Evolutionary conservation across 75 land plant genomes (phyloP), one percentile per base, ranked within the genome.

Genomic region (Azolla pinnata): DNA sequence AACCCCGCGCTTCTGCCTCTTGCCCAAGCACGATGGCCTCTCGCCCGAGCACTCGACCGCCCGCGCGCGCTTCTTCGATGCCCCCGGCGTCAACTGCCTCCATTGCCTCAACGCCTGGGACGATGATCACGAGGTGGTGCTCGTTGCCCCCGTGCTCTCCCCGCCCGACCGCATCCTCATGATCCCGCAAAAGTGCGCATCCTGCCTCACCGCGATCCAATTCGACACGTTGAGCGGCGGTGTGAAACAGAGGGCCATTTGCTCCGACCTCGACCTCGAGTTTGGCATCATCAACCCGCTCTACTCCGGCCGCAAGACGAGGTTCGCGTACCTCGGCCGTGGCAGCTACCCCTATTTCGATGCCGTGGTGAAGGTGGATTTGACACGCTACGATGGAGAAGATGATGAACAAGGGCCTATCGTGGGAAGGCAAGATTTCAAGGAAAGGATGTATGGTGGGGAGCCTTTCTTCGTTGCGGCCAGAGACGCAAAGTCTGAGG

Each of bases 51-150:
- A n/a, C n/a, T n/a, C n/a, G n/a, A n/a, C n/a, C n/a, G n/a, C n/a
- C n/a, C n/a, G n/a, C n/a, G n/a, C n/a, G n/a, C n/a, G n/a, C n/a
- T n/a, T n/a, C n/a, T 65, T 87, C 31, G 83, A 91, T 0, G 77
- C 73, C 1, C 80, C 85, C 0, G 86, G 82, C 31, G 75, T 73
- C 63, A 80, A 79, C 60, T 66, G 68, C 20, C 62, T 82, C 25
- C 97, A 91, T 44, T 58, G 67, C 12, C 28, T 81, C 23, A 92
- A 92, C 51, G 97, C 87, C 0, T 92, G 97, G 97, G 95, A 92
- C 8, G 95, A 80, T n/a, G 82, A 70, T 29, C 69, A 75, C 0
- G 46, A 67, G 14, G 47, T 91, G 7, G 80, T 84, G 0, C 2
- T 91, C 49, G 62, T 91, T 2, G 81, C 83, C 23, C 74, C 88